Percentiles rank a stretch among this genome's conserved stretches.
Evolutionary conservation across 495 filamentous ascomycete genomes (phyloP).

Genomic region (Aspergillus diversus): DNA sequence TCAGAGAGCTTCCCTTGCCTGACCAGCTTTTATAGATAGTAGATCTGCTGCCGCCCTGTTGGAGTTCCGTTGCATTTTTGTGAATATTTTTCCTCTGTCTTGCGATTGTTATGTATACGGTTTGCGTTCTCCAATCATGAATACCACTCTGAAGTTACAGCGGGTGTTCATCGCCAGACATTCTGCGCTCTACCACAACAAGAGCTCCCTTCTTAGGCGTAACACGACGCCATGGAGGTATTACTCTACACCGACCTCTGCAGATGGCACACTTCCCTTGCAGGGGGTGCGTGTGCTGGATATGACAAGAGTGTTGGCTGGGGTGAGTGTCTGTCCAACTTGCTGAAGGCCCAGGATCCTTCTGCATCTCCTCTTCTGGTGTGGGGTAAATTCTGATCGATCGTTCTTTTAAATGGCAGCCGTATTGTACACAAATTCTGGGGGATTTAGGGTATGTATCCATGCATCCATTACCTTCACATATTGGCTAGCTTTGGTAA

Average conservation of each 20-base stretch:
- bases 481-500: neutral
- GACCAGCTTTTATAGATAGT: constrained; percentile 9
- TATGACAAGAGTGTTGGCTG: constrained; percentile 95
- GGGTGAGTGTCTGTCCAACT: constrained; percentile 61
- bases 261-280: constrained; percentile 62
- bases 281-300: constrained; percentile 88
- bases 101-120: constrained; percentile 11
- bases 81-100: constrained; percentile 20
- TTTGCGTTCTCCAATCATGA: constrained; percentile 26
- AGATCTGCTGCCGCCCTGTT: constrained; percentile 1
- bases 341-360: neutral
- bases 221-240: constrained; percentile 36
- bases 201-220: constrained; percentile 25
- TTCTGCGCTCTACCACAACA: constrained; percentile 21
- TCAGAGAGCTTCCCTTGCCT: constrained; percentile 8
- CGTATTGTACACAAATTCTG: constrained; percentile 96
- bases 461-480: neutral
- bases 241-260: constrained; percentile 35
- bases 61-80: constrained; percentile 1
- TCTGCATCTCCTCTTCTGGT: neutral
- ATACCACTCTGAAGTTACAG: constrained; percentile 30
- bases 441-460: constrained; percentile 86
- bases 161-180: constrained; percentile 31
- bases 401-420: constrained; percentile 54
- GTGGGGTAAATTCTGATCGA: constrained; percentile 27